Evolutionary conservation across 192 early-diverging fungal genomes (phyloP).

Genomic region (Phycomyces blakesleeanus): DNA sequence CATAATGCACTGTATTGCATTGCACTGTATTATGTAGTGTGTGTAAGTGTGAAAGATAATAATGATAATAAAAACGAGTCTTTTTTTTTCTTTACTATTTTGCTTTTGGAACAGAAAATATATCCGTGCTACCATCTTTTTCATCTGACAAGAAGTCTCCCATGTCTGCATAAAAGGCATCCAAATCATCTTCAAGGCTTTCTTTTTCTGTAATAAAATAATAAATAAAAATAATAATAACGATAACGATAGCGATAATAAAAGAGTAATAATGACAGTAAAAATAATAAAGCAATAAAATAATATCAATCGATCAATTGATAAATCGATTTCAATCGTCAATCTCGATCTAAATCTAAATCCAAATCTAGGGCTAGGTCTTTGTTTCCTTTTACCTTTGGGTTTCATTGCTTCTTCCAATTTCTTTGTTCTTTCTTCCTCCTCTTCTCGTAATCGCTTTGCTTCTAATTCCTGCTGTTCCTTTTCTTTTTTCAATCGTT

Average conservation of each 20-base stretch:
- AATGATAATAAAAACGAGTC: not conserved
- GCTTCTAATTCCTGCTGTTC: constrained; percentile 11
- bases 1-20: not conserved
- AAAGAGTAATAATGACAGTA: no score
- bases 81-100: not conserved
- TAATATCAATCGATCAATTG: no score
- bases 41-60: constrained; percentile 1
- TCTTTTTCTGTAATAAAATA: constrained; percentile 4
- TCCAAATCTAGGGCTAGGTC: no score
- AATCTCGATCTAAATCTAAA: no score
- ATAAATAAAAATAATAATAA: no score
- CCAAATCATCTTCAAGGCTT: constrained; percentile 53
- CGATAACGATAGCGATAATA: no score
- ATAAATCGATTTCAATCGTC: no score
- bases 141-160: constrained; percentile 26
- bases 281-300: no score
- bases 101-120: constrained; percentile 20
- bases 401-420: constrained; percentile 4
- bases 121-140: constrained; percentile 7
- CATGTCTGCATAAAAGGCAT: constrained; percentile 59
- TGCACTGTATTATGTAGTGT: not conserved
- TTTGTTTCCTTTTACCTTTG: constrained; percentile 3
- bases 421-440: constrained; percentile 4
- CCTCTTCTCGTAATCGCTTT: not conserved
- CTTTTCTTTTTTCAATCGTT: constrained; percentile 2